Conservation (phyloP, 192 early-diverging fungal species). For the Entomortierella beljakovae region DNA sequence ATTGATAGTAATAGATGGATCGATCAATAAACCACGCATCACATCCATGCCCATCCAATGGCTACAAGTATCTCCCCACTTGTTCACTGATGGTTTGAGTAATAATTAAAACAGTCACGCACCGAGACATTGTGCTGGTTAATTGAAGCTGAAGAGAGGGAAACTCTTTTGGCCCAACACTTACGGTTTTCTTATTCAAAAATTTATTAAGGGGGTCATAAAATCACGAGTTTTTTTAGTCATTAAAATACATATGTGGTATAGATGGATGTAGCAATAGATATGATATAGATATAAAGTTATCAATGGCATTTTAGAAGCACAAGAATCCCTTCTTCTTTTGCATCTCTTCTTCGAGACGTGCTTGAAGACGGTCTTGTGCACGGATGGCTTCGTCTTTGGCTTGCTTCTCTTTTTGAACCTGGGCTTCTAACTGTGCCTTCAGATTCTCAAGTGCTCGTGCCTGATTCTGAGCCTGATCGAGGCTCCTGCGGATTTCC, state of each 20-base stretch:
- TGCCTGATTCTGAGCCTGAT: conserved; percentile 29
- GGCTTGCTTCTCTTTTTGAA: conserved; percentile 40
- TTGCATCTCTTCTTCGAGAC: conserved; percentile 42
- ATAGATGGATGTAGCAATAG: neutral
- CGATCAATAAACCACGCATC: neutral
- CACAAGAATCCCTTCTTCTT: conserved; percentile 55
- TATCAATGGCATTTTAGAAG: conserved; percentile 17
- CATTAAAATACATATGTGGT: neutral
- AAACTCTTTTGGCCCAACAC: neutral
- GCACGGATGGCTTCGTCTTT: conserved; percentile 43
- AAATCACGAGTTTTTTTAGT: neutral
- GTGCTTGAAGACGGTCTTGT: conserved; percentile 31
- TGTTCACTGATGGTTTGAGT: neutral
- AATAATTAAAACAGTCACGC: conserved; percentile 23
- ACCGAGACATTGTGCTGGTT: conserved; percentile 51
- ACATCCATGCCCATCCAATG: conserved; percentile 3
- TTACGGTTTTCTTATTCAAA: neutral
- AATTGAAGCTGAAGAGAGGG: conserved; percentile 43
- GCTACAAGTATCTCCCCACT: neutral
- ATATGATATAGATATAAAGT: neutral
- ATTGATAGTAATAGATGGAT: conserved; percentile 15
- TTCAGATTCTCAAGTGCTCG: conserved; percentile 34
- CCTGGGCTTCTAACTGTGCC: conserved; percentile 36
- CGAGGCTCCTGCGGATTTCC: conserved; percentile 37
- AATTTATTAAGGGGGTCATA: conserved; percentile 7